Conservation (phyloP, 371 early-diverging fungal species). For the Dichotomocladium elegans region DNA sequence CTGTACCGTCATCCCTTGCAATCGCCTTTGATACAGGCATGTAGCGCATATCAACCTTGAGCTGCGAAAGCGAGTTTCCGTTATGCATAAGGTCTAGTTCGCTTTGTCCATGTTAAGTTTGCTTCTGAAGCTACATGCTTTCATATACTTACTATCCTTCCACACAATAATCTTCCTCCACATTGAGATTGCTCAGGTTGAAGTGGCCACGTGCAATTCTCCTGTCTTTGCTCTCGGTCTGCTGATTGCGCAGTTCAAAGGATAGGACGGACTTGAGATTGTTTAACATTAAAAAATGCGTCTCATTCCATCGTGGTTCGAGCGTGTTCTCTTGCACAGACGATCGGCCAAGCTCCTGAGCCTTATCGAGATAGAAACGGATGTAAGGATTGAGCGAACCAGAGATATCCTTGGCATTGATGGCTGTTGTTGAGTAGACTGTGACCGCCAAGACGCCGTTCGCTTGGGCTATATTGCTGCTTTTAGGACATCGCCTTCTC, state of each 20-base stretch:
- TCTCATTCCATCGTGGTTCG: slow-evolving; percentile 61
- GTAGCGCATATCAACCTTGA: slow-evolving; percentile 56
- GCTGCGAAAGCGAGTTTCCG: slow-evolving; percentile 48
- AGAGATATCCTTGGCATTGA: slow-evolving; percentile 76
- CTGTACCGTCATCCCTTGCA: slow-evolving; percentile 34
- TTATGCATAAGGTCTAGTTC: slow-evolving; percentile 37
- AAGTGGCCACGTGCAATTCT: slow-evolving; percentile 47
- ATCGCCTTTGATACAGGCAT: slow-evolving; percentile 58
- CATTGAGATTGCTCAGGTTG: slow-evolving; percentile 50
- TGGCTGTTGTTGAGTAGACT: slow-evolving; percentile 69
- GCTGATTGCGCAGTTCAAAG: slow-evolving; percentile 33
- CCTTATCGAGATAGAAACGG: slow-evolving; percentile 69
- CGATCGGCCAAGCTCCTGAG: slow-evolving; percentile 69
- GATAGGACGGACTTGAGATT: slow-evolving; percentile 52
- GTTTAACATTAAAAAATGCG: slow-evolving; percentile 51
- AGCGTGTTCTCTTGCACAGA: slow-evolving; percentile 54
- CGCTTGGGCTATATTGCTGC: slow-evolving; percentile 49
- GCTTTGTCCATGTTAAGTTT: slow-evolving; percentile 4
- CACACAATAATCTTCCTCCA: slow-evolving; percentile 34
- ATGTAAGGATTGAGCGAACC: slow-evolving; percentile 82
- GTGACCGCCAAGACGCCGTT: slow-evolving; percentile 84
- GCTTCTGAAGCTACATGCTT: not conserved
- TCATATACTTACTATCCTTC: slow-evolving; percentile 33
- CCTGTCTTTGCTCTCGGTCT: slow-evolving; percentile 28
- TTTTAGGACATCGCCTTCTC: not conserved